Evolutionary conservation across 2,329 filamentous ascomycete genomes (phyloP).

Genomic region (Xenoacremonium recifei): DNA sequence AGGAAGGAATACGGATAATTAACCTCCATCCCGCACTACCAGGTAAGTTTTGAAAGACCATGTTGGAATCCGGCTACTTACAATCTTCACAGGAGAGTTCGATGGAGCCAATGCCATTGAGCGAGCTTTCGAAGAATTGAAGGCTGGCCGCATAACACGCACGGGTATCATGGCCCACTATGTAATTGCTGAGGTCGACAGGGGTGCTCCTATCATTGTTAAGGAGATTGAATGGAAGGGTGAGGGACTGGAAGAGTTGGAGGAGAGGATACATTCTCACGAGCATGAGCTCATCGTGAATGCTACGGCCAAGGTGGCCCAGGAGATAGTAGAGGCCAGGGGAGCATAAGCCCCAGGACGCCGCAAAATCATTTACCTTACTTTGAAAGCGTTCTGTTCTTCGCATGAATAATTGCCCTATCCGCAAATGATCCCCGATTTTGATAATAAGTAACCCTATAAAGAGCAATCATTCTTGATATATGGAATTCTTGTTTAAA

Average conservation of each 20-base stretch:
- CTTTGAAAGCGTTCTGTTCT: no score
- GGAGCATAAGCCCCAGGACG: slow-evolving; percentile 4
- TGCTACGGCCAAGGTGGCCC: slow-evolving; percentile 56
- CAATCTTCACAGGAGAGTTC: slow-evolving; percentile 57
- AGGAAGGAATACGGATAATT: slow-evolving; percentile 65
- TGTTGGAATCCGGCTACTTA: background rate
- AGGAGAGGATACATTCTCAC: slow-evolving; percentile 69
- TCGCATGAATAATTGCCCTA: no score
- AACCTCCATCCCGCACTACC: slow-evolving; percentile 79
- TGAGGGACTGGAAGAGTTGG: slow-evolving; percentile 63
- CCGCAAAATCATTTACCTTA: background rate
- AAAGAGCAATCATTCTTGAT: no score
- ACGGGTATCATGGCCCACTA: slow-evolving; percentile 92
- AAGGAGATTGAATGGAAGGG: slow-evolving; percentile 66
- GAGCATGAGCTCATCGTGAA: slow-evolving; percentile 81
- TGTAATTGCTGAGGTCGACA: slow-evolving; percentile 77
- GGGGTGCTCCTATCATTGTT: slow-evolving; percentile 70
- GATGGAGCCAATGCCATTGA: slow-evolving; percentile 78
- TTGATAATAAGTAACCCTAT: no score
- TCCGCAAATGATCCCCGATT: no score
- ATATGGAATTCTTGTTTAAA: no score
- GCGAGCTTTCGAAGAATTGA: slow-evolving; percentile 72
- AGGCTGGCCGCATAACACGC: slow-evolving; percentile 61
- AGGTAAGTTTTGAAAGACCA: slow-evolving; percentile 37
- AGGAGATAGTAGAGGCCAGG: slow-evolving; percentile 33